Conservation (phyloP, 2,329 filamentous ascomycete species). For the Fonsecaea monophora region DNA sequence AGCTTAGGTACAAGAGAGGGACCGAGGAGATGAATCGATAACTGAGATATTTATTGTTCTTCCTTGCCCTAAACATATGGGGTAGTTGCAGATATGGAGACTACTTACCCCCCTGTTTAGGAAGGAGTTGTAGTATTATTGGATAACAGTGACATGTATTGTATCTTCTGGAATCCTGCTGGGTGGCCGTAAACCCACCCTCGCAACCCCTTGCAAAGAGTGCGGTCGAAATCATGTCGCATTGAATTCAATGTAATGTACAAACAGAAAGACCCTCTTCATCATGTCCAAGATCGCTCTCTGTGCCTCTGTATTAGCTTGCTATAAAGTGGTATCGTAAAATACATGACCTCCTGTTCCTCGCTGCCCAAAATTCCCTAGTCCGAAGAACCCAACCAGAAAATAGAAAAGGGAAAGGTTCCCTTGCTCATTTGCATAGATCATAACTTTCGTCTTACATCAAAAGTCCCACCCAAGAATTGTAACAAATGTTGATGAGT, state of each 20-base stretch:
- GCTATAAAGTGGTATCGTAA: slow-evolving; percentile 5
- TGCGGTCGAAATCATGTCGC: not conserved
- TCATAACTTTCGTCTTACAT: not conserved
- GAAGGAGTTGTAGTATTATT: too few relatives aligned
- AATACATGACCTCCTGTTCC: slow-evolving; percentile 9
- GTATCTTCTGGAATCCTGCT: not conserved
- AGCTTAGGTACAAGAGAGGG: too few relatives aligned
- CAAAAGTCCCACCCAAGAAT: not conserved
- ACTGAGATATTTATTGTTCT: too few relatives aligned
- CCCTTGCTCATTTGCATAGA: not conserved
- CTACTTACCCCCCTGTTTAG: not conserved
- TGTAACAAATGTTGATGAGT: not conserved
- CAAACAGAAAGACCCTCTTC: not conserved
- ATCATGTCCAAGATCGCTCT: not conserved
- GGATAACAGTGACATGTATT: too few relatives aligned
- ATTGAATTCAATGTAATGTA: not conserved
- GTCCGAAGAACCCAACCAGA: not conserved
- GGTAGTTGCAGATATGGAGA: not conserved
- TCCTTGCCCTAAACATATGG: too few relatives aligned
- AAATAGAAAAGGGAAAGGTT: not conserved
- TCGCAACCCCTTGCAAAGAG: too few relatives aligned
- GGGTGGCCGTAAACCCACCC: too few relatives aligned
- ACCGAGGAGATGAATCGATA: too few relatives aligned
- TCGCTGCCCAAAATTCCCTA: not conserved
- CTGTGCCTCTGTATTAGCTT: slow-evolving; percentile 3